Evolutionary conservation across 805 yeast genomes (phyloP).

Genomic region (Pichia nanzhaoensis): DNA sequence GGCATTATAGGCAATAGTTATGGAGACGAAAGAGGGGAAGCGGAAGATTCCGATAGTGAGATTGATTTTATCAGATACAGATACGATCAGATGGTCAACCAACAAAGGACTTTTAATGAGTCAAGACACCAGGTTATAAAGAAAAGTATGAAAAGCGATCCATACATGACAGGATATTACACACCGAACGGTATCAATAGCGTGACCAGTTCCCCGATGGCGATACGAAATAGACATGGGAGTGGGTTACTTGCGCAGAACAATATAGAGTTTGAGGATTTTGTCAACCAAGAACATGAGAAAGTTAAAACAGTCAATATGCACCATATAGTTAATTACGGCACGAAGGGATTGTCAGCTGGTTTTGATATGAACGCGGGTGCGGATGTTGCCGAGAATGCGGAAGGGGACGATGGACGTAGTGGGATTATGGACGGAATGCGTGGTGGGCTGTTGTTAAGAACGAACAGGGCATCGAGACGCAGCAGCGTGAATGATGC

Average conservation of each 20-base stretch:
- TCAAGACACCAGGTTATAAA: neutral
- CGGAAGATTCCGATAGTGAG: neutral
- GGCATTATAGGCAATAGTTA: too few species aligned
- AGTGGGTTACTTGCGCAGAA: neutral
- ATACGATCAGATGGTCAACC: neutral
- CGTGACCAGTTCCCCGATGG: neutral
- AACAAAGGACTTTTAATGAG: neutral
- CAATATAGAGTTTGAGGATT: neutral
- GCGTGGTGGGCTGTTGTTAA: too few species aligned
- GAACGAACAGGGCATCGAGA: too few species aligned
- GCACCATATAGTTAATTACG: neutral
- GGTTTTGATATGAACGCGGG: neutral
- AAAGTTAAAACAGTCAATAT: constrained; percentile 4
- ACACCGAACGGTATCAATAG: neutral
- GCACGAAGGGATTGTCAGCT: constrained; percentile 2
- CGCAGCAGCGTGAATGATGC: too few species aligned
- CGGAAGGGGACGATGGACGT: neutral
- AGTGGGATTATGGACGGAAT: neutral
- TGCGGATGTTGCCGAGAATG: neutral
- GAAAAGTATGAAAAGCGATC: constrained; percentile 11
- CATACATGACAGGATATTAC: constrained; percentile 5
- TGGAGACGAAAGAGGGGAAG: neutral
- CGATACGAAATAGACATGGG: too few species aligned
- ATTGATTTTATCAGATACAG: neutral
- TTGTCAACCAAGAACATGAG: constrained; percentile 2